Evolutionary conservation across 192 early-diverging fungal species (phyloP), one percentile per base, ranked within the genome.

Genomic region (Coemansia sp.): DNA sequence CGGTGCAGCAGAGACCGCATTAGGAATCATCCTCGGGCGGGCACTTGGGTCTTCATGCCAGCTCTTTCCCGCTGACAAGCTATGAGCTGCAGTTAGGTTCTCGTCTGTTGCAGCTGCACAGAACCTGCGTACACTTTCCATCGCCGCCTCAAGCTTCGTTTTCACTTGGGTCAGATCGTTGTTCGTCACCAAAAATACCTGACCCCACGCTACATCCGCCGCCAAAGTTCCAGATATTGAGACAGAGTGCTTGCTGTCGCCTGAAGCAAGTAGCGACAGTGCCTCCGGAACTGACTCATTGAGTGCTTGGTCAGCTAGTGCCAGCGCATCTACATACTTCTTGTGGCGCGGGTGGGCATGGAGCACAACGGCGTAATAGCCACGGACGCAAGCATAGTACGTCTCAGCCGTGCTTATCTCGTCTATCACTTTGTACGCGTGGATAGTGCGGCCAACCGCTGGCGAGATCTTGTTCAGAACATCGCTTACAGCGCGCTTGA

Each of bases 361-460:
- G 21, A 72, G 57, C 15, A 57, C 58, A 1, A 73, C 78, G 0
- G 70, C 60, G 38, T 76, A 69, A 63, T 72, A 81, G 78, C 46
- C 67, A 43, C 78, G 78, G 8, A 73, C 36, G 48, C 69, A 62
- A n/a, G 34, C 24, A 60, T 76, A 76, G 63, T 76, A 76, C 24
- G 73, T 66, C 46, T 66, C 69, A 4, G 73, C 69, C 0, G 68
- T 63, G 1, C 66, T 52, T 14, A 72, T 53, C 67, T 81, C 78
- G 14, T 72, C 70, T 4, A 43, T 56, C 26, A 81, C 49, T 23
- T 52, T 69, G 35, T 67, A 64, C 2, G 44, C 67, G 14, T 58
- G 26, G n/a, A 81, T 48, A 6, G 55, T 34, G 56, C 77, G 72
- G 18, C 62, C 38, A 5, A 60, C 60, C 15, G 55, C 62, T 24